Conservation (phyloP, 73 alveolate species). For the Tetrahymena elliotti region DNA sequence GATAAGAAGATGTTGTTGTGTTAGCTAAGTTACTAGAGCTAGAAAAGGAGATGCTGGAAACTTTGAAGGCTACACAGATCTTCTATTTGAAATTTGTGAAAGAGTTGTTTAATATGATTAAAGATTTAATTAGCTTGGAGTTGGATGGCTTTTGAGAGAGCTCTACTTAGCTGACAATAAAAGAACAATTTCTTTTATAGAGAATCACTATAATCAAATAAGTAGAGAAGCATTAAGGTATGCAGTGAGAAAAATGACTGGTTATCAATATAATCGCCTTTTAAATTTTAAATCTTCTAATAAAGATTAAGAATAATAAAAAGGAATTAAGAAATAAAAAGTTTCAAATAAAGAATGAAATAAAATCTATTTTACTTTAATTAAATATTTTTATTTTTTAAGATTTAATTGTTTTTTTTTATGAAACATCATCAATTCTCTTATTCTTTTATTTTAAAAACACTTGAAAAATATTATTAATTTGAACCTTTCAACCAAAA, state of each 20-base stretch:
- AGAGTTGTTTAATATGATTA: background rate
- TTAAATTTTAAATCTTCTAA: background rate
- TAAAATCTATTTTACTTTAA: too few species aligned
- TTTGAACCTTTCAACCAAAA: too few species aligned
- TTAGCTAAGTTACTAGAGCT: background rate
- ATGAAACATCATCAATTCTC: too few species aligned
- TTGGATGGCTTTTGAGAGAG: conserved; percentile 6
- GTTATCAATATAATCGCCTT: background rate
- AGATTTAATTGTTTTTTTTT: too few species aligned
- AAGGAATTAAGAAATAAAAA: background rate
- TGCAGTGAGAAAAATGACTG: background rate
- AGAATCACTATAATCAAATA: background rate
- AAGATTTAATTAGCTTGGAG: conserved; percentile 10
- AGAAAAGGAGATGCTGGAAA: background rate
- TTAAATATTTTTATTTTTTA: too few species aligned
- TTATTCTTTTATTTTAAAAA: too few species aligned
- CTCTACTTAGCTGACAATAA: background rate
- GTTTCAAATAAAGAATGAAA: too few species aligned
- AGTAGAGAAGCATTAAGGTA: background rate
- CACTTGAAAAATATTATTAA: too few species aligned
- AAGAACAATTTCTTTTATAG: background rate
- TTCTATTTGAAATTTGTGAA: background rate
- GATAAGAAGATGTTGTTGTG: conserved; percentile 8
- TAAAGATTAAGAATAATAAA: background rate
- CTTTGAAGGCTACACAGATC: background rate